Base-by-base conservation (phyloP, 192 early-diverging fungal species). In the Entomortierella beljakovae region DNA sequence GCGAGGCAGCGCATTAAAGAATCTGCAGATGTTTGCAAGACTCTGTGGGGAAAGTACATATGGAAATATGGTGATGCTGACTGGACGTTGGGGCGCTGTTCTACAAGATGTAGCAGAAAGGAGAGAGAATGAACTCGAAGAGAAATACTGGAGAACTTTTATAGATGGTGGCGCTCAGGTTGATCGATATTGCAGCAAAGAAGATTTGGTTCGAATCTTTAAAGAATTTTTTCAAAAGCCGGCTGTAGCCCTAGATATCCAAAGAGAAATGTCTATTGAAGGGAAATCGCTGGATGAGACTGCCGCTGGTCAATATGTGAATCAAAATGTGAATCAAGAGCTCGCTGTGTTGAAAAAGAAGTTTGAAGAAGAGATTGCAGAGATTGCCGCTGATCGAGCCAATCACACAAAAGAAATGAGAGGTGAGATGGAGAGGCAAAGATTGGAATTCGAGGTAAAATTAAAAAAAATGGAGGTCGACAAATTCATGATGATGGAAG, bases 171-270 rank as follows among this genome's bases (percentile, higher is more conserved):
- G 54, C 54, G 15, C 26, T 29, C 11, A 28, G 54, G 6, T 56
- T 15, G 54, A 56, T 56, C 8, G 54, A 56, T 56, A 56, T 29
- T 29, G 29, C 6, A 29, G 31, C 20, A 25, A 29, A 7, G 20
- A 28, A 7, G 54, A 56, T 32, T 29, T 56, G 6, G 29, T 56
- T 56, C 54, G 54, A 56, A 56, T 56, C 54, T 56, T 56, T 29
- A 56, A 56, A 29, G 25, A 4, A 33, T 31, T 56, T 25, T 29
- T 56, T 28, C 15, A 15, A 15, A 32, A 56, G 4, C 10, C 10
- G 8, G 26, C 54, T 5, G 32, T 33, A 20, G 54, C 25, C 26
- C 54, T 56, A 15, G 29, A 56, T 13, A 56, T 56, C 54, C 54
- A 56, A 26, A 13, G 25, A 56, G 54, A 56, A 33, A 56, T 56